phyloP scores from a whole-genome alignment of 768 basidiomycete species.

The Amanita rubescens region DNA sequence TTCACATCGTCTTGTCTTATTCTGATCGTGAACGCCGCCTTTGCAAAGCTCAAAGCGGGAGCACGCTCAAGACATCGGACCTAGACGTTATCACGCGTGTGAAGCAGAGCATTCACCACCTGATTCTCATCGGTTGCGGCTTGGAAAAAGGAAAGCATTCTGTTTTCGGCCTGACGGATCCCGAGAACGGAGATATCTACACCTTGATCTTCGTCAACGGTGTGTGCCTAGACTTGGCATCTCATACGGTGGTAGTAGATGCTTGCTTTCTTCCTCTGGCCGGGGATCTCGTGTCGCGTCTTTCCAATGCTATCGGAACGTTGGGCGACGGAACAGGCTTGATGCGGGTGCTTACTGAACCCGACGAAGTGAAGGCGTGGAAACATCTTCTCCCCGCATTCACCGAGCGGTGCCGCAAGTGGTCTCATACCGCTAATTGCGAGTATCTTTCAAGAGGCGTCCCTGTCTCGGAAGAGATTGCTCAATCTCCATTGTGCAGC shows the following conservation, averaged over 20 bases:
- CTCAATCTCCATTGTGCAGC: constrained; percentile 37
- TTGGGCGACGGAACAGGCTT: constrained; percentile 5
- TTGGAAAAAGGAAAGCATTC: background rate
- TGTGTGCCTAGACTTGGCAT: constrained; percentile 39
- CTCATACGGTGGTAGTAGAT: constrained; percentile 46
- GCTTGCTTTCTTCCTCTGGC: constrained; percentile 37
- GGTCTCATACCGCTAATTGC: constrained; percentile 41
- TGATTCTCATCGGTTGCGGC: constrained; percentile 5
- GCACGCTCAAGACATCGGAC: background rate
- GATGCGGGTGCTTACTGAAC: constrained; percentile 13
- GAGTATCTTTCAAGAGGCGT: constrained; percentile 34
- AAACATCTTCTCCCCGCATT: constrained; percentile 42
- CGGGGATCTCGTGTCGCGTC: background rate
- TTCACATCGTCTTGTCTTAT: constrained; percentile 6
- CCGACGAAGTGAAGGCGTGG: constrained; percentile 38
- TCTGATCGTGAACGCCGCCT: constrained; percentile 13
- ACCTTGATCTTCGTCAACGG: constrained; percentile 39
- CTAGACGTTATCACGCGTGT: constrained; percentile 8
- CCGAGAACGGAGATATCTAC: constrained; percentile 17
- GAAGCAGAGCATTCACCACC: constrained; percentile 11
- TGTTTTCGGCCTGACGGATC: constrained; percentile 18
- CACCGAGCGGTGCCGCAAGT: constrained; percentile 46
- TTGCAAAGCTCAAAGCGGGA: background rate
- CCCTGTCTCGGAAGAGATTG: constrained; percentile 31
- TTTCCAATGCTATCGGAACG: background rate